These are phyloP conservation scores for Chenopodium formosanum DNA, from an alignment of 148 eudicot genomes.

Conservation along the genomic window DNA sequence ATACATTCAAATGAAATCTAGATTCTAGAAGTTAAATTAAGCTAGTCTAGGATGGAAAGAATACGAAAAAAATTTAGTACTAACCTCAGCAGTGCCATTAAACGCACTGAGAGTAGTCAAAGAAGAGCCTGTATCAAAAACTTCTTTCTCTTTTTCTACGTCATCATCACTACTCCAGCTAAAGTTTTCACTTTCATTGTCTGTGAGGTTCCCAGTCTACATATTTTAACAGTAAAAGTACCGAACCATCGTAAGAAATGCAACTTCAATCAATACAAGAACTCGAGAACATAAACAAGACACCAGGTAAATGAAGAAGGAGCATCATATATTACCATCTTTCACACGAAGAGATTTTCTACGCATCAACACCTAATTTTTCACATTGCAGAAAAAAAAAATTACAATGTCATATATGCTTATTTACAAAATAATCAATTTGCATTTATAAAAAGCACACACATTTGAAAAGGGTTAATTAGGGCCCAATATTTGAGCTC, in stretches of 20 bases:
- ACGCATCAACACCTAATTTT: not conserved
- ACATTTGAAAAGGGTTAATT: no score
- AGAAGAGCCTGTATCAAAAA: conserved; percentile 34
- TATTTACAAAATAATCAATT: no score
- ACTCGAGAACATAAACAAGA: not conserved
- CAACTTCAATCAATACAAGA: no score
- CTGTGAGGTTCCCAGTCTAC: conserved; percentile 50
- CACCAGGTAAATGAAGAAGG: not conserved
- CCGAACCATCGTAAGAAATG: not conserved
- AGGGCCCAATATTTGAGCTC: no score
- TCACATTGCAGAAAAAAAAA: no score
- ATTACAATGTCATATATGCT: no score
- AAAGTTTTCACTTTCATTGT: conserved; percentile 39
- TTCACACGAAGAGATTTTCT: not conserved
- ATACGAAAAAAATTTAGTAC: not conserved
- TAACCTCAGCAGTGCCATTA: conserved; percentile 46
- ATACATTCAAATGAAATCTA: not conserved
- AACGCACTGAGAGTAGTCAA: conserved; percentile 29
- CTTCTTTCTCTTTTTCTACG: conserved; percentile 40
- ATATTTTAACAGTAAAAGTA: not conserved
- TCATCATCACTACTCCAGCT: conserved; percentile 86
- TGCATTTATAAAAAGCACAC: no score
- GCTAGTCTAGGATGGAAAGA: not conserved
- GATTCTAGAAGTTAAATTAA: not conserved
- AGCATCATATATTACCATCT: conserved; percentile 2